Evolutionary conservation across 176 grass and related monocot genomes (phyloP).

Genomic region (Avena insularis): DNA sequence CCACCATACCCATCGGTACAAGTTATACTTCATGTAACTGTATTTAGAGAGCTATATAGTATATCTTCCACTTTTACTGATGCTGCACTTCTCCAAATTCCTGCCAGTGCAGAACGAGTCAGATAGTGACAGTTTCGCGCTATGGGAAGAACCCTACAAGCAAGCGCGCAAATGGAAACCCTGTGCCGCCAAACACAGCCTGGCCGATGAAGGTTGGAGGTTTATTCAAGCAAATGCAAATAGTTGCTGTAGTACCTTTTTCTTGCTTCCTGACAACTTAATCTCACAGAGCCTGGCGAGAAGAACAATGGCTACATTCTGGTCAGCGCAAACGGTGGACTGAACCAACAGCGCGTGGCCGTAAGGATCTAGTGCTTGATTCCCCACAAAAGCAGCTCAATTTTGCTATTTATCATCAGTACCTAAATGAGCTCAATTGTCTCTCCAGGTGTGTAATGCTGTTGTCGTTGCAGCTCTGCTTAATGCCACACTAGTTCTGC

Average conservation of each 20-base stretch:
- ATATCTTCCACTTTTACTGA: constrained; percentile 25
- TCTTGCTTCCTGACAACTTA: not conserved
- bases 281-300: constrained; percentile 52
- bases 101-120: constrained; percentile 65
- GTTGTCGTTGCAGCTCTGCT: constrained; percentile 80
- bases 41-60: too few species aligned
- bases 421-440: constrained; percentile 5
- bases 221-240: not conserved
- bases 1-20: not conserved
- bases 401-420: constrained; percentile 3
- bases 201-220: constrained; percentile 49
- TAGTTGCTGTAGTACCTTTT: not conserved
- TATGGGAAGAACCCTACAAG: constrained; percentile 73
- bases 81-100: constrained; percentile 24
- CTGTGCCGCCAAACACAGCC: constrained; percentile 69
- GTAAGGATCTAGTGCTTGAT: constrained; percentile 53
- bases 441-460: constrained; percentile 83
- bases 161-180: constrained; percentile 73
- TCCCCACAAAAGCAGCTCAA: not conserved
- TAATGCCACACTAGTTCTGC: constrained; percentile 80
- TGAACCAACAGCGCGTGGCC: constrained; percentile 92
- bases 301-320: constrained; percentile 74
- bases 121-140: constrained; percentile 37
- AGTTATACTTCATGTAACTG: not conserved
- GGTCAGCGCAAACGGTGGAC: constrained; percentile 84